Evolutionary conservation across 1,284 basidiomycete genomes (phyloP).

Genomic region (Cryptococcus sp.): DNA sequence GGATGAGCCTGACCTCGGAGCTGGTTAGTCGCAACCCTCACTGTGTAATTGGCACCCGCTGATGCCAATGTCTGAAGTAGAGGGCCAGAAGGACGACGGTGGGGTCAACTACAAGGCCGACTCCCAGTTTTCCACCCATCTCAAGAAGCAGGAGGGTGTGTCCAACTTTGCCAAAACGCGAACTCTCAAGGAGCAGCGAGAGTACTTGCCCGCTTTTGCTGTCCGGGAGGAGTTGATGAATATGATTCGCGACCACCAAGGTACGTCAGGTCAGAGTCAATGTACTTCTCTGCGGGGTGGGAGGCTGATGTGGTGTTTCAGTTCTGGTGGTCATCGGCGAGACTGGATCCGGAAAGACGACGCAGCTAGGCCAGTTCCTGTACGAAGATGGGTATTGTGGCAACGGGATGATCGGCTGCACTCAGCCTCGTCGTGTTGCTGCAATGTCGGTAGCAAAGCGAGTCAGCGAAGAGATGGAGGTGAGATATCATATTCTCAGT

Average conservation of each 20-base stretch:
- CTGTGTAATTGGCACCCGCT: not conserved
- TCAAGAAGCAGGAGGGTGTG: slow-evolving; percentile 72
- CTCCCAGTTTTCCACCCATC: slow-evolving; percentile 90
- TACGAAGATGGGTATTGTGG: slow-evolving; percentile 93
- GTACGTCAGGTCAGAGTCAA: slow-evolving; percentile 50
- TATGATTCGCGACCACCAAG: slow-evolving; percentile 92
- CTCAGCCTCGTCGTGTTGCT: slow-evolving; percentile 93
- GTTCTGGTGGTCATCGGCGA: slow-evolving; percentile 92
- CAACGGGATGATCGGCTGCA: slow-evolving; percentile 88
- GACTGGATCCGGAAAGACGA: slow-evolving; percentile 90
- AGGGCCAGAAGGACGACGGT: slow-evolving; percentile 58
- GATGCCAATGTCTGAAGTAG: slow-evolving; percentile 44
- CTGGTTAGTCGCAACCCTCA: slow-evolving; percentile 18
- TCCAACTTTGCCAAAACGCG: slow-evolving; percentile 78
- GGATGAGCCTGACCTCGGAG: slow-evolving; percentile 67
- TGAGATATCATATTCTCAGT: slow-evolving; percentile 20
- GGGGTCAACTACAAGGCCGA: slow-evolving; percentile 83
- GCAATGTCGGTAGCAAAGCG: slow-evolving; percentile 99
- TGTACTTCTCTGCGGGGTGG: not conserved
- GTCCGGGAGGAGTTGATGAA: slow-evolving; percentile 91
- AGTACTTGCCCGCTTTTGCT: slow-evolving; percentile 96
- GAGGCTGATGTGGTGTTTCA: slow-evolving; percentile 37
- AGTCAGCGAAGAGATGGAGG: slow-evolving; percentile 85
- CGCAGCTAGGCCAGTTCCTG: slow-evolving; percentile 90
- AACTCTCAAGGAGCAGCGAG: slow-evolving; percentile 89